These are phyloP conservation scores for Sporothrix brunneoviolacea DNA, from an alignment of 2,329 filamentous ascomycete genomes.

Conservation along the genomic window DNA sequence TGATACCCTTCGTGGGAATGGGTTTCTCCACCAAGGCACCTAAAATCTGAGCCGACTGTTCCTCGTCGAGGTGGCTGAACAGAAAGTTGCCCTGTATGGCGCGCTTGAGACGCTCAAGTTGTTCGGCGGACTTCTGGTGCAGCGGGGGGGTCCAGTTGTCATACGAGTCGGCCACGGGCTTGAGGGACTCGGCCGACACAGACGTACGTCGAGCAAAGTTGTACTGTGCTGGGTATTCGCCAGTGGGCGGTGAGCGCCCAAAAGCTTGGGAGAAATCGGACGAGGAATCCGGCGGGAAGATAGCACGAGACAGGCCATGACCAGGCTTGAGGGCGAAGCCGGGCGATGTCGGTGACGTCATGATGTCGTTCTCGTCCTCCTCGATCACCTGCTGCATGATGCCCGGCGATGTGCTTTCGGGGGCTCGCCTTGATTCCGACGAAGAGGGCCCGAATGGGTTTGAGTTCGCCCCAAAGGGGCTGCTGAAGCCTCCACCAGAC, in stretches of 20 bases:
- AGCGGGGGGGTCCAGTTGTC: slow-evolving; percentile 87
- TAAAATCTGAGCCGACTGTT: slow-evolving; percentile 80
- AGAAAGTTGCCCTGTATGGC: slow-evolving; percentile 88
- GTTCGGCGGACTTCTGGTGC: slow-evolving; percentile 76
- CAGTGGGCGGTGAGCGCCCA: slow-evolving; percentile 46
- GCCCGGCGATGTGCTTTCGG: slow-evolving; percentile 21
- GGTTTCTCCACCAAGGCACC: slow-evolving; percentile 91
- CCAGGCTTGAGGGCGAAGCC: slow-evolving; percentile 29
- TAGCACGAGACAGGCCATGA: neutral
- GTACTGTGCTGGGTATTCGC: slow-evolving; percentile 84
- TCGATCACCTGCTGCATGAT: slow-evolving; percentile 58
- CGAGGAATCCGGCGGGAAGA: slow-evolving; percentile 6
- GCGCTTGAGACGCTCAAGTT: slow-evolving; percentile 68
- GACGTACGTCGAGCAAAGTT: slow-evolving; percentile 90
- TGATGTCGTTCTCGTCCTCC: slow-evolving; percentile 72
- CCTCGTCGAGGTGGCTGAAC: slow-evolving; percentile 90
- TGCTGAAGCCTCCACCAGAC: slow-evolving; percentile 71
- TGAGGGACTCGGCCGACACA: slow-evolving; percentile 92
- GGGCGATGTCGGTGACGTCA: slow-evolving; percentile 57
- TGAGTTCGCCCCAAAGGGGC: slow-evolving; percentile 57
- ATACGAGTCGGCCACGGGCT: slow-evolving; percentile 73
- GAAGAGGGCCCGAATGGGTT: slow-evolving; percentile 62
- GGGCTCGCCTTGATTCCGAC: slow-evolving; percentile 28
- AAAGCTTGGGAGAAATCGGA: slow-evolving; percentile 37
- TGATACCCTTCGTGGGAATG: slow-evolving; percentile 82